Evolutionary conservation across 2,329 filamentous ascomycete species (phyloP).

Genomic region (Sordariomycetes sp.): DNA sequence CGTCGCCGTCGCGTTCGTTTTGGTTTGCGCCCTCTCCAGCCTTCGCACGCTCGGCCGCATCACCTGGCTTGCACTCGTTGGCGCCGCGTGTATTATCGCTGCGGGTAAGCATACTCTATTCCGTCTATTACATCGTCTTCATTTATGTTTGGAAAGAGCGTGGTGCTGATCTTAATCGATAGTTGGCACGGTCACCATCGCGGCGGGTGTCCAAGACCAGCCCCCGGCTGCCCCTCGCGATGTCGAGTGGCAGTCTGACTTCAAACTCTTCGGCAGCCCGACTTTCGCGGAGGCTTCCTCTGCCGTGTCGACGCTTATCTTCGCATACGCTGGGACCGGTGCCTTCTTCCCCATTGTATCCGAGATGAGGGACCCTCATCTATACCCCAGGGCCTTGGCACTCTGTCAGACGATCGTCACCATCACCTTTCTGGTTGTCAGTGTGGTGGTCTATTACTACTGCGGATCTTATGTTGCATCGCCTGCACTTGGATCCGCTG

Average conservation of each 20-base stretch:
- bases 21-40: not conserved
- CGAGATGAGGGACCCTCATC: conserved; percentile 20
- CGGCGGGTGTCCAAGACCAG: conserved; percentile 17
- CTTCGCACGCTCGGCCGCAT: not conserved
- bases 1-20: not conserved
- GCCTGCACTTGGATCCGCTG: conserved; percentile 34
- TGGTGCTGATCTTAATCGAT: not conserved
- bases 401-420: conserved; percentile 16
- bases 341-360: conserved; percentile 20
- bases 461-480: conserved; percentile 34
- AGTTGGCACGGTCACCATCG: conserved; percentile 16
- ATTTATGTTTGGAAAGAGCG: no score
- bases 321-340: conserved; percentile 24
- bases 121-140: no score
- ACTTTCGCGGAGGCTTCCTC: conserved; percentile 18
- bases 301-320: conserved; percentile 20
- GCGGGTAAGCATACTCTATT: not conserved
- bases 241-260: conserved; percentile 16
- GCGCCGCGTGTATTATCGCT: not conserved
- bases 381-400: conserved; percentile 16
- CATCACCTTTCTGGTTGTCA: conserved; percentile 19
- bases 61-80: not conserved
- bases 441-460: conserved; percentile 30
- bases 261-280: conserved; percentile 16
- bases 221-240: conserved; percentile 13